Conservation (phyloP, 192 early-diverging fungal species). For the Entomortierella parvispora region DNA sequence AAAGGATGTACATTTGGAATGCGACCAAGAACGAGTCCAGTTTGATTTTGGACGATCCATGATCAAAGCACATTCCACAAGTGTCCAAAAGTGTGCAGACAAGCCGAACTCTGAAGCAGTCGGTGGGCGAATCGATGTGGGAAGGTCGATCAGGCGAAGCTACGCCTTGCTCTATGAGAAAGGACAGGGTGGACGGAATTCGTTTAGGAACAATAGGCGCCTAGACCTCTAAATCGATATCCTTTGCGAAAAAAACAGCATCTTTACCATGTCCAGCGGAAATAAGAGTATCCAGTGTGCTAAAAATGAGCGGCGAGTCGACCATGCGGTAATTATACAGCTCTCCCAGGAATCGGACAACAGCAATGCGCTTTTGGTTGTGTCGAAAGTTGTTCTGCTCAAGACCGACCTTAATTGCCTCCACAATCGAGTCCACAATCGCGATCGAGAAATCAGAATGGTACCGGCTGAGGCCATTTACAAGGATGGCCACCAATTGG, state of each 20-base stretch:
- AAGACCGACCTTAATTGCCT: slow-evolving; percentile 88
- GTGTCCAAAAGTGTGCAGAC: slow-evolving; percentile 88
- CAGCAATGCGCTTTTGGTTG: slow-evolving; percentile 90
- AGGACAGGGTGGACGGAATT: neutral
- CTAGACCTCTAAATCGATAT: neutral
- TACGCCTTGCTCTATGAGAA: slow-evolving; percentile 56
- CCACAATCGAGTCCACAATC: slow-evolving; percentile 88
- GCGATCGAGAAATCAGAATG: slow-evolving; percentile 89
- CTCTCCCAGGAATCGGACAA: slow-evolving; percentile 88
- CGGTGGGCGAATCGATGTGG: slow-evolving; percentile 80
- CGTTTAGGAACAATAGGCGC: neutral
- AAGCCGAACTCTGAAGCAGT: slow-evolving; percentile 94
- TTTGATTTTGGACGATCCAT: slow-evolving; percentile 70
- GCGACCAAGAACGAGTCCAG: slow-evolving; percentile 82
- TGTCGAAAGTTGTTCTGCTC: slow-evolving; percentile 94
- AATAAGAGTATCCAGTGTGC: slow-evolving; percentile 85
- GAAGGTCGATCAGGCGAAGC: slow-evolving; percentile 66
- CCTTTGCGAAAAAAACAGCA: neutral
- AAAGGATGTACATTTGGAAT: slow-evolving; percentile 91
- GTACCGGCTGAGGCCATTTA: slow-evolving; percentile 77
- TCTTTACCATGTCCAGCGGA: slow-evolving; percentile 84
- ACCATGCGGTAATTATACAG: slow-evolving; percentile 92
- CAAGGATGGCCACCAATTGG: slow-evolving; percentile 83
- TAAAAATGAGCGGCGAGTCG: slow-evolving; percentile 81
- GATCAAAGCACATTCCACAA: slow-evolving; percentile 85